Conservation (phyloP, 192 early-diverging fungal genomes). For the Powellomyces hirtus region DNA sequence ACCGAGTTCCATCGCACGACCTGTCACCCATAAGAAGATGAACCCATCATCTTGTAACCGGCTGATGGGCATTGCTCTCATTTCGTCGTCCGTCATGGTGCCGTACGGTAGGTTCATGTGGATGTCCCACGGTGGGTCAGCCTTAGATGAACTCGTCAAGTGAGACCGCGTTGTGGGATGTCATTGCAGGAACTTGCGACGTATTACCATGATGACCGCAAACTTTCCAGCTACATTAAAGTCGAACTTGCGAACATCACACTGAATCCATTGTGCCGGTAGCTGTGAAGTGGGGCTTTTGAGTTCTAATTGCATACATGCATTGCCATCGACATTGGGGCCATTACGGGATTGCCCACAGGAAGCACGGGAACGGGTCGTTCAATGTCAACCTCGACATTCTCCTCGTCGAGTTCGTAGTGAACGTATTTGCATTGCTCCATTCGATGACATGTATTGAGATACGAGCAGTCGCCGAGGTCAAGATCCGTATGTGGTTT, state of each 20-base stretch:
- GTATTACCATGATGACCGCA: slow-evolving; percentile 49
- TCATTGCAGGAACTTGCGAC: not conserved
- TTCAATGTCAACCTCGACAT: slow-evolving; percentile 18
- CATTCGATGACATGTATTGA: slow-evolving; percentile 65
- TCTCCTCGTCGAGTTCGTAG: slow-evolving; percentile 53
- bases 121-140: slow-evolving; percentile 69
- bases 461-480: slow-evolving; percentile 65
- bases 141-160: slow-evolving; percentile 22
- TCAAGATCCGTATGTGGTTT: slow-evolving; percentile 47
- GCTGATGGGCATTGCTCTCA: slow-evolving; percentile 50
- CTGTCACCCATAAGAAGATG: slow-evolving; percentile 65
- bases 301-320: not conserved
- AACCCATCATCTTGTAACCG: slow-evolving; percentile 55
- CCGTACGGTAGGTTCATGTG: slow-evolving; percentile 66
- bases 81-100: slow-evolving; percentile 67
- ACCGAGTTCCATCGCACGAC: slow-evolving; percentile 63
- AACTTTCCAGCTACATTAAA: slow-evolving; percentile 57
- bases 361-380: slow-evolving; percentile 11
- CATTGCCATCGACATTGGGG: not conserved
- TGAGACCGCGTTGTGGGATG: not conserved
- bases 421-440: slow-evolving; percentile 64
- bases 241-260: slow-evolving; percentile 59
- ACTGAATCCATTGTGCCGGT: slow-evolving; percentile 64
- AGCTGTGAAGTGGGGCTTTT: slow-evolving; percentile 21
- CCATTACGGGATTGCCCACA: slow-evolving; percentile 18